phyloP scores from a whole-genome alignment of 306 rosid species.

The Amphicarpaea edgeworthii region DNA sequence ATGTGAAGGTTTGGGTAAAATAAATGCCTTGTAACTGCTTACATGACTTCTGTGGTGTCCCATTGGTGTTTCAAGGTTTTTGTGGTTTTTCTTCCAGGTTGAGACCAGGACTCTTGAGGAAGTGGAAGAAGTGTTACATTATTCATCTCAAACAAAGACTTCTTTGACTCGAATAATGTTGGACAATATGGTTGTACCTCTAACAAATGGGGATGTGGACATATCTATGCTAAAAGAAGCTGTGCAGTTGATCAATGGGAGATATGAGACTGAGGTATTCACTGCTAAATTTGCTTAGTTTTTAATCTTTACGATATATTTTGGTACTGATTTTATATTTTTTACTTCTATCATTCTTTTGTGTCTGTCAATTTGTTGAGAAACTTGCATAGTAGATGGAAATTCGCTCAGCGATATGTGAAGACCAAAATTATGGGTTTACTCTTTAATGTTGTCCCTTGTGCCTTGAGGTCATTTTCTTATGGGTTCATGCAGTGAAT shows the following conservation, averaged over 20 bases:
- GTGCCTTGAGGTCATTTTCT: not conserved
- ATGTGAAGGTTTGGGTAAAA: not conserved
- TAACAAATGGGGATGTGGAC: slow-evolving; percentile 77
- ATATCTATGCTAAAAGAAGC: slow-evolving; percentile 87
- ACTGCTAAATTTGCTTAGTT: slow-evolving; percentile 29
- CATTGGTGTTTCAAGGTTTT: slow-evolving; percentile 33
- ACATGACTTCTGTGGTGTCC: not conserved
- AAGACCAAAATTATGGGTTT: not conserved
- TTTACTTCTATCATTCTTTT: not conserved
- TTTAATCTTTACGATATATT: slow-evolving; percentile 27
- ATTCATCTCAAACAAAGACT: slow-evolving; percentile 79
- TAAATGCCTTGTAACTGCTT: not conserved
- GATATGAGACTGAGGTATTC: slow-evolving; percentile 87
- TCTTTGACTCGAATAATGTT: slow-evolving; percentile 86
- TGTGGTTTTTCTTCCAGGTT: slow-evolving; percentile 62
- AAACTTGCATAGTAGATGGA: slow-evolving; percentile 13
- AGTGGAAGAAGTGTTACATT: slow-evolving; percentile 68
- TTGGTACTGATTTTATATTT: slow-evolving; percentile 21
- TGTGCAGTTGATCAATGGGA: slow-evolving; percentile 71
- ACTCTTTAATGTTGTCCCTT: not conserved
- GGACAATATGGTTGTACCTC: slow-evolving; percentile 96
- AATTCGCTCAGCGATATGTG: not conserved
- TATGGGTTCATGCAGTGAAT: not conserved
- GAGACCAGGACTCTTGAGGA: slow-evolving; percentile 95
- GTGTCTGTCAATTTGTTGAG: slow-evolving; percentile 6